Conservation (phyloP, 345 rosid genomes). For the Isatis tinctoria region DNA sequence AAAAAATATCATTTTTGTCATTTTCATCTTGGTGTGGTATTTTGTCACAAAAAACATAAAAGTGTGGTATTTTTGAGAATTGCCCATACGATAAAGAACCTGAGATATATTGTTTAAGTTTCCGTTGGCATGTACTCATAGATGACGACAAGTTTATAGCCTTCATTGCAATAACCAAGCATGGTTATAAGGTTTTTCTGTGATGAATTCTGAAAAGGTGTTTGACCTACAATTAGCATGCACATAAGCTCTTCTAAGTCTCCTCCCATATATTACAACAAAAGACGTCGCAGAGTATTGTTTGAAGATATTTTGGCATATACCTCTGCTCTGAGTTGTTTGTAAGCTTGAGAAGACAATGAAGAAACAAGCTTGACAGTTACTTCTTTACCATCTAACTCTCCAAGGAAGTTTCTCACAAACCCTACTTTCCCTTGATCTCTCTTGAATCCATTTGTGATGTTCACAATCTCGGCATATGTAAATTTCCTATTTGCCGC, state of each 20-base stretch:
- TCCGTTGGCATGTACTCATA: slow-evolving; percentile 53
- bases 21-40: too few relatives aligned
- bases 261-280: not conserved
- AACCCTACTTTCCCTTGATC: slow-evolving; percentile 50
- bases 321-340: slow-evolving; percentile 51
- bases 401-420: slow-evolving; percentile 48
- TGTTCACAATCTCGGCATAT: slow-evolving; percentile 31
- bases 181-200: slow-evolving; percentile 45
- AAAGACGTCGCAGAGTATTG: not conserved
- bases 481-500: slow-evolving; percentile 29
- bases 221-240: slow-evolving; percentile 39
- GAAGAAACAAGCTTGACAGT: slow-evolving; percentile 54
- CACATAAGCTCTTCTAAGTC: slow-evolving; percentile 13
- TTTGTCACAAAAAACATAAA: too few relatives aligned
- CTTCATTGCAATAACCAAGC: slow-evolving; percentile 53
- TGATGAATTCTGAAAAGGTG: slow-evolving; percentile 54
- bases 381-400: slow-evolving; percentile 42
- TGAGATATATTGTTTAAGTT: slow-evolving; percentile 41
- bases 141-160: slow-evolving; percentile 39
- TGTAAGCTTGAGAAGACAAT: slow-evolving; percentile 40
- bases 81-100: too few relatives aligned
- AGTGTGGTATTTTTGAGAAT: too few relatives aligned
- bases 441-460: slow-evolving; percentile 42
- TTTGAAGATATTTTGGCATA: not conserved
- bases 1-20: too few relatives aligned